These are phyloP conservation scores for Trichoderma sp. DNA, from an alignment of 2,329 filamentous ascomycete genomes.

Conservation along the genomic window DNA sequence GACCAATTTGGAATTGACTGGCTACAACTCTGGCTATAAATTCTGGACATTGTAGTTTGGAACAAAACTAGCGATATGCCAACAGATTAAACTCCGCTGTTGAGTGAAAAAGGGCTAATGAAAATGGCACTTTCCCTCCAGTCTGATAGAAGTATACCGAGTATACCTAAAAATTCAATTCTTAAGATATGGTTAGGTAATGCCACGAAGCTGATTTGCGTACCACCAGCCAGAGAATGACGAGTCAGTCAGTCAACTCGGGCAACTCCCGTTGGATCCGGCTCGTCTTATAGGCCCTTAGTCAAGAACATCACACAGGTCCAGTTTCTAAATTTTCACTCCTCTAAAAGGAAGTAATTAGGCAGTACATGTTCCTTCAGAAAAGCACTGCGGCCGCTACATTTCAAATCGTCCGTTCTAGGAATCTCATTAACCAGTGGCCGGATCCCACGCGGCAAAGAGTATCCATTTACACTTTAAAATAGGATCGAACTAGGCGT, in stretches of 20 bases:
- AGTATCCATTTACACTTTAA: background rate
- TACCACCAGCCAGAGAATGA: background rate
- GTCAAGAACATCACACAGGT: too few species aligned
- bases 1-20: background rate
- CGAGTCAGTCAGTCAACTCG: background rate
- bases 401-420: background rate
- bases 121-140: background rate
- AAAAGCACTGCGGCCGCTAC: background rate
- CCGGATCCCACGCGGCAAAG: background rate
- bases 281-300: background rate
- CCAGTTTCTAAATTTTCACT: background rate
- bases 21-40: background rate
- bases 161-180: background rate
- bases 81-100: too few species aligned
- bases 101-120: background rate
- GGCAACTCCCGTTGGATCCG: background rate
- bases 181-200: background rate
- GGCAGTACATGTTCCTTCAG: background rate
- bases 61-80: background rate
- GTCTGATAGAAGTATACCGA: background rate
- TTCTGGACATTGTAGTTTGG: background rate
- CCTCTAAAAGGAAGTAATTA: background rate
- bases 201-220: background rate
- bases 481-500: background rate
- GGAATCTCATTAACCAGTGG: background rate